Evolutionary conservation across 306 rosid genomes (phyloP), one percentile per base, ranked within the genome.

Genomic region (Sophora flavescens): DNA sequence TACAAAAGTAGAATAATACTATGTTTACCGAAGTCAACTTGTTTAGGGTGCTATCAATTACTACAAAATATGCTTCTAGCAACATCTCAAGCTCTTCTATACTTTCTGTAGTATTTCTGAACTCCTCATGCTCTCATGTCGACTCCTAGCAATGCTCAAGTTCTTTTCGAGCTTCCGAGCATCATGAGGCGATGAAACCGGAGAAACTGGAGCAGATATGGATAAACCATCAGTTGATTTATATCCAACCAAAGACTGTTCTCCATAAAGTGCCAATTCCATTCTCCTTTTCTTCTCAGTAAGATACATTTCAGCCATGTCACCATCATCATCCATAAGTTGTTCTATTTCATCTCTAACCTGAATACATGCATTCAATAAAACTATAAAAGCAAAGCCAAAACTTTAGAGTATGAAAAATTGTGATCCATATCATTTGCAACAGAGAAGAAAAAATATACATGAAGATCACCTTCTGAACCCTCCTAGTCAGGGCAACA

Each of bases 31-130:
- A 92, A n/a, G 98, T 96, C 87, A 92, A 77, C 90, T 96, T 96
- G 81, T 92, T 96, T 18, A 92, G 86, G 48, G 99, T 89, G 90
- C 97, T 96, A 68, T 96, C 99, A 82, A 96, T 96, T 73, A 92
- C 98, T 50, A 96, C 99, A 82, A 96, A 96, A 73, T 96, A 96
- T 68, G 99, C 99, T 87, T 96, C 99, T 72, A 96, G 89, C 77
- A 96, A 83, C 99, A 96, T 92, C 87, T 96, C 99, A 73, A 96
- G 99, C 89, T 96, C 99, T 74, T 96, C 99, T 86, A 96, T 92
- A 77, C 80, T 96, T 79, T 89, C 97, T 15, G 91, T 89, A 41
- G 83, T 45, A 86, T 96, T 44, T 92, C 99, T 70, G 90, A 63
- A 78, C 99, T 96, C 81, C 92, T 87, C 86, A 65, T 90, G 84